phyloP scores from a whole-genome alignment of 2,329 filamentous ascomycete species.

The Dactylellina haptotyla region DNA sequence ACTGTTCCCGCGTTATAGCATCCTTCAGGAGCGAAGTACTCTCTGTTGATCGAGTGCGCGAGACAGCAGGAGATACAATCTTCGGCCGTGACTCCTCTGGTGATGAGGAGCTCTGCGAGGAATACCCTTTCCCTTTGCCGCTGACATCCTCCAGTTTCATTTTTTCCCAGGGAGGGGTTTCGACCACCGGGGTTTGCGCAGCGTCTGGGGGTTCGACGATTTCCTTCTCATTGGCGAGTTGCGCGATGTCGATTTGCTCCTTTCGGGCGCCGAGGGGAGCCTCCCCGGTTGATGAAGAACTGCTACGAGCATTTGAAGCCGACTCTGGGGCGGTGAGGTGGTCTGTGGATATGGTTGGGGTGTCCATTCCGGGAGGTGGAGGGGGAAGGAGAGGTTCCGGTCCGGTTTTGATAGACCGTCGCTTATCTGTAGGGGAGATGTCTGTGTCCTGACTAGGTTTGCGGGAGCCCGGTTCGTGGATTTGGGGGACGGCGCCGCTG shows the following conservation, averaged over 20 bases:
- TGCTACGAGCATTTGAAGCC: neutral
- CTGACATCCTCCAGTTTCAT: conserved; percentile 38
- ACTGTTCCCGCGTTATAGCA: conserved; percentile 27
- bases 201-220: conserved; percentile 30
- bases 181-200: conserved; percentile 10
- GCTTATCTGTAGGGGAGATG: conserved; percentile 34
- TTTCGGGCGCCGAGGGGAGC: conserved; percentile 24
- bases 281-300: conserved; percentile 16
- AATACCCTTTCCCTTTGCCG: conserved; percentile 38
- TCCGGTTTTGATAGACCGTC: conserved; percentile 32
- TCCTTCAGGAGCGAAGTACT: conserved; percentile 15
- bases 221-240: conserved; percentile 33
- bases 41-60: conserved; percentile 6
- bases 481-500: conserved; percentile 26
- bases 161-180: conserved; percentile 41
- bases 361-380: conserved; percentile 24
- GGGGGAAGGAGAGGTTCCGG: conserved; percentile 42
- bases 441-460: conserved; percentile 48
- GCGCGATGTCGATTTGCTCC: conserved; percentile 29
- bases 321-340: conserved; percentile 16
- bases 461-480: conserved; percentile 36
- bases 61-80: neutral
- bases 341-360: conserved; percentile 27
- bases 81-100: conserved; percentile 21
- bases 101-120: conserved; percentile 5